Evolutionary conservation across 768 basidiomycete species (phyloP).

Genomic region (Rhizopogon salebrosus): DNA sequence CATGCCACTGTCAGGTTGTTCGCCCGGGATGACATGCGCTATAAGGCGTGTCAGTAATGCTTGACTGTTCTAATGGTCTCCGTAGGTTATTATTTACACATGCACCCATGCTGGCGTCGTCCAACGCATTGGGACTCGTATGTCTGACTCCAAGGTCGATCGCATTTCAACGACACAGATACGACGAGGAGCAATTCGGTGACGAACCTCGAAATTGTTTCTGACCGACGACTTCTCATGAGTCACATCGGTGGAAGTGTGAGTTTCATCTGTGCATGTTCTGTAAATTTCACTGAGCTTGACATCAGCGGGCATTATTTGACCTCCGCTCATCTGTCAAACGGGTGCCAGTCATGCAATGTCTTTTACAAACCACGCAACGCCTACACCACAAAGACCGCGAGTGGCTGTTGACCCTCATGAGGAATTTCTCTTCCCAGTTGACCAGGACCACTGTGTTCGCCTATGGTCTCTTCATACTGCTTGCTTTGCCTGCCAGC

Average conservation of each 20-base stretch:
- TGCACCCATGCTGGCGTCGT: constrained; percentile 59
- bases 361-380: constrained; percentile 54
- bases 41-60: background rate
- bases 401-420: constrained; percentile 53
- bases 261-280: constrained; percentile 13
- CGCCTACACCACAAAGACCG: constrained; percentile 43
- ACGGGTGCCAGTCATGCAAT: constrained; percentile 40
- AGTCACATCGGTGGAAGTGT: constrained; percentile 61
- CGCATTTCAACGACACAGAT: constrained; percentile 37
- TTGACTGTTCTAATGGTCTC: background rate
- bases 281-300: constrained; percentile 1
- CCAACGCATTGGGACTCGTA: constrained; percentile 52
- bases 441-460: constrained; percentile 59
- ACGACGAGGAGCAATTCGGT: constrained; percentile 38
- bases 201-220: constrained; percentile 44
- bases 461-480: constrained; percentile 61
- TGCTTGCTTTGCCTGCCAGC: constrained; percentile 12
- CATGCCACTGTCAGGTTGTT: constrained; percentile 33
- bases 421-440: constrained; percentile 60
- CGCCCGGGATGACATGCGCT: constrained; percentile 43
- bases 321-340: constrained; percentile 55
- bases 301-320: constrained; percentile 47
- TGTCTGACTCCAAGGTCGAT: constrained; percentile 29
- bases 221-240: constrained; percentile 48
- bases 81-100: constrained; percentile 46